Percentiles rank a stretch among this genome's conserved stretches.
Conservation (phyloP, 2,329 filamentous ascomycete species). For the Teratosphaeria nubilosa region DNA sequence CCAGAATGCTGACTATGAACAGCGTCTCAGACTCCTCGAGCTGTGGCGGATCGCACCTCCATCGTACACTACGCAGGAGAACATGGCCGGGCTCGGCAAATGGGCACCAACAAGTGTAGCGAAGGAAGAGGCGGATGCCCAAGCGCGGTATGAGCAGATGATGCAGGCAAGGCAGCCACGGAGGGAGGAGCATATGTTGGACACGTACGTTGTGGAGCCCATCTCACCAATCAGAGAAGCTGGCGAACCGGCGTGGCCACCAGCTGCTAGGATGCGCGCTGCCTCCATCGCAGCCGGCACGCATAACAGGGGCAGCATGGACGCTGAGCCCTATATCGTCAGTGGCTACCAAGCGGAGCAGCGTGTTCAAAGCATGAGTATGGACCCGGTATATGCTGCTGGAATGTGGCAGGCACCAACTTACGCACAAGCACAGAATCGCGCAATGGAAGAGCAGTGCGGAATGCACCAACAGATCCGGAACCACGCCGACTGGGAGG, state of each 20-base stretch:
- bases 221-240: conserved; percentile 16
- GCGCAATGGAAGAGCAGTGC: conserved; percentile 58
- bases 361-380: conserved; percentile 47
- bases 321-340: conserved; percentile 71
- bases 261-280: conserved; percentile 19
- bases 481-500: conserved; percentile 43
- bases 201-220: conserved; percentile 16
- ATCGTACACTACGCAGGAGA: conserved; percentile 33
- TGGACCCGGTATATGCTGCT: conserved; percentile 57
- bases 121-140: conserved; percentile 46
- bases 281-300: conserved; percentile 15
- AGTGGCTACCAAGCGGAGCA: conserved; percentile 56
- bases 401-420: conserved; percentile 30
- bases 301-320: not conserved
- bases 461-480: conserved; percentile 49
- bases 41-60: conserved; percentile 78
- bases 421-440: conserved; percentile 24
- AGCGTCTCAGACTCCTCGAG: conserved; percentile 66
- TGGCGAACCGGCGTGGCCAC: conserved; percentile 18
- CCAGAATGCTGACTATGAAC: conserved; percentile 59
- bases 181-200: conserved; percentile 15
- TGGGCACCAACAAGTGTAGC: conserved; percentile 48
- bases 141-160: conserved; percentile 49
- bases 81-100: conserved; percentile 36
- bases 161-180: conserved; percentile 11